These are phyloP conservation scores for Rhododendron vialii DNA, from an alignment of 148 eudicot species.

Conservation along the genomic window DNA sequence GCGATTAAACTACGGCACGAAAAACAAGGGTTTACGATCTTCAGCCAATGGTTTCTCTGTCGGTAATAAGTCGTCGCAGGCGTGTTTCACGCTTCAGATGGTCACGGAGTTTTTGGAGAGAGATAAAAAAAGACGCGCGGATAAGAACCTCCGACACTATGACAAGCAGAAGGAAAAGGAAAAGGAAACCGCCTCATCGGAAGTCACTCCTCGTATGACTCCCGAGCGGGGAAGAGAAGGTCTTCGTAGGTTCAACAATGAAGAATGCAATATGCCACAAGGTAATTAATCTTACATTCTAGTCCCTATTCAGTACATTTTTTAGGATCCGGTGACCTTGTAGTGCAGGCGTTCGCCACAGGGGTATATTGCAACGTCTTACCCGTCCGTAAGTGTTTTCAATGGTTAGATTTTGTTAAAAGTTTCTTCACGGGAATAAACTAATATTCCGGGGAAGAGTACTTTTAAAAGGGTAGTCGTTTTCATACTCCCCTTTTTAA, in stretches of 20 bases:
- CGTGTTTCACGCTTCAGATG: neutral
- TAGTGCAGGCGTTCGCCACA: fast-evolving
- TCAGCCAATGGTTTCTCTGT: no score
- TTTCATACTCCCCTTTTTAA: no score
- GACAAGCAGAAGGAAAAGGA: neutral
- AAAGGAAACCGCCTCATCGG: neutral
- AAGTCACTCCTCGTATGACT: neutral
- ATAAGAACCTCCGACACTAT: neutral
- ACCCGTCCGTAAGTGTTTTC: no score
- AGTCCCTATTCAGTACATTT: neutral
- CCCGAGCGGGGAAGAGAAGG: neutral
- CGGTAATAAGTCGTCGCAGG: neutral
- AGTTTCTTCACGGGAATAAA: no score
- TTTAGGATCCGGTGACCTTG: neutral
- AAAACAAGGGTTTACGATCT: neutral
- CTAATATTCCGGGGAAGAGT: no score
- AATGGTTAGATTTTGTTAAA: no score
- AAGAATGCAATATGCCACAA: neutral
- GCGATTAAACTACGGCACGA: no score
- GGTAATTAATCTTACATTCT: neutral
- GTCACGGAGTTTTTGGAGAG: neutral
- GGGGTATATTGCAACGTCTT: neutral
- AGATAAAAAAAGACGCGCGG: neutral
- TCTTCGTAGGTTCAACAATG: neutral
- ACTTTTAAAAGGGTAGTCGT: no score